Conservation (phyloP, 2,329 filamentous ascomycete species). For the Boeremia exigua region DNA sequence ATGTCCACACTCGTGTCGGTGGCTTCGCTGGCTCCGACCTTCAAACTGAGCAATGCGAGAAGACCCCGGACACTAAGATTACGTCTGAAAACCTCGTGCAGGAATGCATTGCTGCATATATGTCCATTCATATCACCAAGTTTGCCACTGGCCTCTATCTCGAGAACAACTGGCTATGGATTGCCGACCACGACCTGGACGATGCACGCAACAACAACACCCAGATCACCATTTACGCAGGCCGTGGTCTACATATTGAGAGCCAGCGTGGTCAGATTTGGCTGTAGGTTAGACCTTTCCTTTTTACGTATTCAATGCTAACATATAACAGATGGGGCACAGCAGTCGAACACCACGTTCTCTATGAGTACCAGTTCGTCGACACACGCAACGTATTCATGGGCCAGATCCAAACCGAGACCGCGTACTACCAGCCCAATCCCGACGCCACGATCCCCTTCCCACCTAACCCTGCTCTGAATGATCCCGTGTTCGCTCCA, state of each 20-base stretch:
- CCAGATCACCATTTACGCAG: slow-evolving; percentile 85
- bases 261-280: slow-evolving; percentile 46
- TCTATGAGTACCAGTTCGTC: slow-evolving; percentile 83
- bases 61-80: slow-evolving; percentile 69
- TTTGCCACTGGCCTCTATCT: slow-evolving; percentile 70
- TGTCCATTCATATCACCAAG: slow-evolving; percentile 57
- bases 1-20: slow-evolving; percentile 84
- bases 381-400: slow-evolving; percentile 82
- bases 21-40: slow-evolving; percentile 79
- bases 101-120: slow-evolving; percentile 75
- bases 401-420: slow-evolving; percentile 86
- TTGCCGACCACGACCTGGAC: slow-evolving; percentile 82
- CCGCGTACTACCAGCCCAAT: slow-evolving; percentile 83
- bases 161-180: slow-evolving; percentile 93
- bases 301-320: slow-evolving; percentile 1
- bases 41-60: slow-evolving; percentile 77
- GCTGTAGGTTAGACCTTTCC: slow-evolving; percentile 64
- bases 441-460: slow-evolving; percentile 74
- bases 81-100: slow-evolving; percentile 58
- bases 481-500: slow-evolving; percentile 71
- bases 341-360: slow-evolving; percentile 63
- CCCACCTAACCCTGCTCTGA: slow-evolving; percentile 61
- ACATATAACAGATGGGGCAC: slow-evolving; percentile 65
- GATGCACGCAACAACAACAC: slow-evolving; percentile 63
- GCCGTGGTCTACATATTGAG: slow-evolving; percentile 80